Conservation (phyloP, 2,329 filamentous ascomycete genomes). For the Penicillium sp. region DNA sequence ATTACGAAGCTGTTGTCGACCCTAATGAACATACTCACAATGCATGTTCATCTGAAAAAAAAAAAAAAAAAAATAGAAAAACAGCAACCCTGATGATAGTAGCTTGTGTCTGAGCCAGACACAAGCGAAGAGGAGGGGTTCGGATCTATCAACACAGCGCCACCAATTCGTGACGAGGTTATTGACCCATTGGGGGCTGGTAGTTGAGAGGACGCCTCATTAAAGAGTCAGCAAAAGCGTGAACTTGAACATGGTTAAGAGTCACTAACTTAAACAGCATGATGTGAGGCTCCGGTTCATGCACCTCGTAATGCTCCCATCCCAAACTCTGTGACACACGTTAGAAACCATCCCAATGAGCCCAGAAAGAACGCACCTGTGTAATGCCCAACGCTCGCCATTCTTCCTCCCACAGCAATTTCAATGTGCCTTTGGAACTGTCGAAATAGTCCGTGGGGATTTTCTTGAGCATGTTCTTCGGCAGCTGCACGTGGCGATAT, state of each 20-base stretch:
- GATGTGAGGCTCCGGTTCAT: conserved; percentile 97
- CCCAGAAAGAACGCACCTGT: conserved; percentile 60
- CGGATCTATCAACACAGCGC: conserved; percentile 10
- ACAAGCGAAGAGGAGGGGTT: conserved; percentile 1
- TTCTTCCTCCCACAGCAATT: conserved; percentile 96
- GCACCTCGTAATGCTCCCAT: conserved; percentile 99
- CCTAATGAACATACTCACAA: conserved; percentile 20
- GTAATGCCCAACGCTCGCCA: conserved; percentile 97
- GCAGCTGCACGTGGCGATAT: conserved; percentile 95
- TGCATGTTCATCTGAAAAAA: conserved; percentile 18
- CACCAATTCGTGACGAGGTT: conserved; percentile 16
- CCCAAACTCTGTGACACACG: conserved; percentile 71
- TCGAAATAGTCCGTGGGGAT: conserved; percentile 97
- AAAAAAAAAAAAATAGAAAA: conserved; percentile 7
- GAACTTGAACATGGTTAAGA: conserved; percentile 18
- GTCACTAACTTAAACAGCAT: conserved; percentile 88
- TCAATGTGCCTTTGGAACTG: conserved; percentile 82
- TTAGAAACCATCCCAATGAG: conserved; percentile 1
- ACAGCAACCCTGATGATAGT: conserved; percentile 5
- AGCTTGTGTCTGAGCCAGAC: conserved; percentile 1
- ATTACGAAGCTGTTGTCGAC: conserved; percentile 25
- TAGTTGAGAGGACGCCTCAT: conserved; percentile 78
- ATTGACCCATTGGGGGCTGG: conserved; percentile 60
- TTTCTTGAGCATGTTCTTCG: conserved; percentile 95
- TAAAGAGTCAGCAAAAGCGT: conserved; percentile 15